Base-by-base conservation (phyloP, 805 yeast genomes). In the Myxozyma lipomycoides region DNA sequence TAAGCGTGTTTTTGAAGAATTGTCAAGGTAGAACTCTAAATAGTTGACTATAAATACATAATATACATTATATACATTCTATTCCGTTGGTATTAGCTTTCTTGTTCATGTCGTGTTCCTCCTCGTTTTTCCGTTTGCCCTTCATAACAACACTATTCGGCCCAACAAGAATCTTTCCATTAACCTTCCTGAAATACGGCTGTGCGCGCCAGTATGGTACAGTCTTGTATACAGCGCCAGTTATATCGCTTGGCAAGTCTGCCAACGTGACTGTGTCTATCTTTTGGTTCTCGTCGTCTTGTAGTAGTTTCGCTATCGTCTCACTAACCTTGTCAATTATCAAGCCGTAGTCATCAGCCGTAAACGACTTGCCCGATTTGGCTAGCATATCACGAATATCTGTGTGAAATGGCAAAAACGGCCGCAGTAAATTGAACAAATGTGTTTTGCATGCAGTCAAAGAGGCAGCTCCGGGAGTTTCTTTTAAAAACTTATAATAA, bases 151-250 rank as follows among this genome's bases (percentile, higher is more conserved):
- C 19, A 19, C 10, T 9, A 30, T 19, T 23, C 47, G n/a, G 30
- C 15, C 58, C 58, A 23, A 42, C 43, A 22, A 54, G 40, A 18
- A 54, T 43, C 41, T 54, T 51, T 21, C 98, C 98, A 65, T 87
- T 78, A 1, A 91, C 96, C 2, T 83, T 82, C 61, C 98, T 76
- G 74, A 91, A 91, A 65, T 86, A 85, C 1, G 98, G 98, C 69
- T 91, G 98, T 58, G 95, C 82, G 62, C 98, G 77, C 98, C 98
- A 91, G 66, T 84, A 89, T 1, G 98, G 98, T 15, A 91, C 79
- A 3, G 75, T 77, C 65, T 81, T 81, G 66, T 93, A 91, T 12
- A 74, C 61, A 0, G 95, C 95, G 43, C 95, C 95, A 90, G 95
- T 84, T 22, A 69, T 63, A 59, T 81, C 80, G 34, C 63, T 60